phyloP scores from a whole-genome alignment of 2,329 filamentous ascomycete species.

The Dissoconium aciculare region DNA sequence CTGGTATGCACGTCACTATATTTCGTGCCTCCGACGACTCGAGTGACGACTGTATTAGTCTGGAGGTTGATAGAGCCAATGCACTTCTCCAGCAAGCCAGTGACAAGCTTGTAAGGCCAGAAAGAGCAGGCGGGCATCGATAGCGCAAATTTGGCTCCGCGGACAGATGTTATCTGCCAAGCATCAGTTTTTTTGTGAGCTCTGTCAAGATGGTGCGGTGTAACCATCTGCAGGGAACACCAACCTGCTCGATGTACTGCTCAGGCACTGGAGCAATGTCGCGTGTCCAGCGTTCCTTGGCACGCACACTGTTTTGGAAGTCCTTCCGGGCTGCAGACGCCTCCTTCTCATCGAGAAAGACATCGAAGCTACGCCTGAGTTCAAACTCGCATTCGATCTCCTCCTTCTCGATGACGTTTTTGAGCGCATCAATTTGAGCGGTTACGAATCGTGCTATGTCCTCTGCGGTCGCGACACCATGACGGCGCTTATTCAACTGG shows the following conservation, averaged over 20 bases:
- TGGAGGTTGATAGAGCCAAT: constrained; percentile 48
- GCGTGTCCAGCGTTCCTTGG: constrained; percentile 6
- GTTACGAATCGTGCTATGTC: constrained; percentile 26
- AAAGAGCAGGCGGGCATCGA: constrained; percentile 10
- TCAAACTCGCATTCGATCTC: constrained; percentile 33
- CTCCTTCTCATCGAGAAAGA: constrained; percentile 21
- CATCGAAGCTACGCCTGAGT: constrained; percentile 28
- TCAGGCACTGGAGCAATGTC: constrained; percentile 3
- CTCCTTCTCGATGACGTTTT: constrained; percentile 26
- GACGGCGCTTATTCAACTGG: constrained; percentile 3
- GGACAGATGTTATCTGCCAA: constrained; percentile 7
- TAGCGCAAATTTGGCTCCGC: constrained; percentile 6
- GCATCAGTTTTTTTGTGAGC: background rate
- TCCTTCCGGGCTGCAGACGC: constrained; percentile 4
- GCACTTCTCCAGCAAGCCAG: constrained; percentile 13
- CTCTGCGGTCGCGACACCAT: constrained; percentile 20
- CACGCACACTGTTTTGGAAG: constrained; percentile 4
- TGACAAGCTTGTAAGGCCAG: constrained; percentile 20
- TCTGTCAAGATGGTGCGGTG: too few species aligned
- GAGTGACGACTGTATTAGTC: constrained; percentile 50
- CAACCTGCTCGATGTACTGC: constrained; percentile 6
- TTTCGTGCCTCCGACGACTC: too few species aligned
- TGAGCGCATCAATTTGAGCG: constrained; percentile 22
- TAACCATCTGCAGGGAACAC: background rate
- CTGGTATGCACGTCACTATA: constrained; percentile 14